Evolutionary conservation across 805 yeast genomes (phyloP), one percentile per base, ranked within the genome.

Genomic region (Blastobotrys robertii): DNA sequence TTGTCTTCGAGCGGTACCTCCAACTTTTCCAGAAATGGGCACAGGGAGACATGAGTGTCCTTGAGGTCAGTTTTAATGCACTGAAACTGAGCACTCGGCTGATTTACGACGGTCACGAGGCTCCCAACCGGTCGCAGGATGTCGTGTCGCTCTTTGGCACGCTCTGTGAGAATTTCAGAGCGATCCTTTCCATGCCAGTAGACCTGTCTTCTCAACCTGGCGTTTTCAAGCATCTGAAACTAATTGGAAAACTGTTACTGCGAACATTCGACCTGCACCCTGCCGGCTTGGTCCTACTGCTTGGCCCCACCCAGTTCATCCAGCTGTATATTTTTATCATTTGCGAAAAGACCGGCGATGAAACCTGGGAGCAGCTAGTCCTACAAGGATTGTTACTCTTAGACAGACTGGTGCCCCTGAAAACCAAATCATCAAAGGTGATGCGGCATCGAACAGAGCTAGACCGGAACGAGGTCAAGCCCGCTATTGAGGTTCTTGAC

Each of bases 311-410:
- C 25, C 25, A 19, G 6, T 19, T 19, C 25, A 19, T 19, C 6
- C 25, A 19, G 6, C 25, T 19, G 6, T 19, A 19, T 6, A 19
- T 19, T 6, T 19, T 19, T 6, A 19, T 19, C 25, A 19, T 19
- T 19, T 19, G 25, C 25, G 25, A 19, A 19, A 19, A 19, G 6
- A 70, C 65, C 22, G 50, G 60, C 2, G 73, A 69, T 4, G 74
- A 73, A 30, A 73, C 85, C 50, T 85, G 94, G 94, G 87, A 81
- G 53, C 73, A 71, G 34, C 59, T 85, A 19, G 80, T 82, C 1
- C 76, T 86, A 2, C 65, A 61, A 37, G 67, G 64, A 2, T 68
- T 88, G 46, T 54, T 74, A 42, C 70, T 86, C 13, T 61, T 87
- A 54, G 81, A 85, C 52, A 72, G 72, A 46, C 64, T 84, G 37